Evolutionary conservation across 2,329 filamentous ascomycete genomes (phyloP), one percentile per base, ranked within the genome.

Genomic region (Orbilia blumenaviensis): DNA sequence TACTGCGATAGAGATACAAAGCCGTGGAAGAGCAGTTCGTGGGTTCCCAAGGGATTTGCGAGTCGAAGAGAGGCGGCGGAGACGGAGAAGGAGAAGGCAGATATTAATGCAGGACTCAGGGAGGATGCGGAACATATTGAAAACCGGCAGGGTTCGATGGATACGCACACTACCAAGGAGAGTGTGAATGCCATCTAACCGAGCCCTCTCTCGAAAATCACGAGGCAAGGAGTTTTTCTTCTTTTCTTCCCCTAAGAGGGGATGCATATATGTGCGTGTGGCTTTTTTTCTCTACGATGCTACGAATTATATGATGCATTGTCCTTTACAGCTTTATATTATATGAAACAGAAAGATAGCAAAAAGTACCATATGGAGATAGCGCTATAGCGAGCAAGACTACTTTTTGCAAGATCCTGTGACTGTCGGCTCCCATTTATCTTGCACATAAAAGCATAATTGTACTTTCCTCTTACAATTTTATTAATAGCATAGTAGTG

Each of bases 1-100:
- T 93, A 93, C 78, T 85, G 92, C 36, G 84, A 90, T 58, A 84
- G 61, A 1, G 36, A 84, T 25, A 89, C 92, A 16, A 87, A 84
- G 78, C 89, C 90, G 0, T 88, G 87, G 84, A 87, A 88, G 84
- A 90, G 88, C 79, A 81, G 84, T 50, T 83, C 86, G 77, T 91
- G 87, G 87, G 78, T 83, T 3, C 81, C 85, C 5, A 83, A 82
- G 0, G 84, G 84, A n/a, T 85, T 85, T 76, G 79, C 83, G 75
- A 85, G 82, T 60, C 82, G 83, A 64, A 82, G 81, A 81, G 84
- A 41, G 79, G 72, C 72, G n/a, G 64, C 50, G 10, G 72, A 76
- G 29, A 36, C 63, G 6, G 72, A 76, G 60, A 69, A 69, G 34
- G 64, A 76, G 42, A 41, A 50, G 4, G 58, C 46, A 9, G 64